phyloP scores from a whole-genome alignment of 805 yeast genomes.

The Ogataea trehaloabstinens region DNA sequence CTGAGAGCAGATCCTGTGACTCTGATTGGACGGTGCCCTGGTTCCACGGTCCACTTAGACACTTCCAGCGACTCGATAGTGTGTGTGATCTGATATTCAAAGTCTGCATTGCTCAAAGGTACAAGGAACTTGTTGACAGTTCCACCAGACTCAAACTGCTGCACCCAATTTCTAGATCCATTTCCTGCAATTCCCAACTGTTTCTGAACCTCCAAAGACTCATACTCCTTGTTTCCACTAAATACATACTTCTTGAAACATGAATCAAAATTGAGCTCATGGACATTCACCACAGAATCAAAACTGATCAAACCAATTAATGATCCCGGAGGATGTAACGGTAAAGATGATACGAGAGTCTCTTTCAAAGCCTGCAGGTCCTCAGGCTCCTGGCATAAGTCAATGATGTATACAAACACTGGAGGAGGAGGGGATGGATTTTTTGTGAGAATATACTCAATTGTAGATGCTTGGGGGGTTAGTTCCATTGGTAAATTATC shows the following conservation, averaged over 20 bases:
- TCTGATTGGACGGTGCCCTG: constrained; percentile 82
- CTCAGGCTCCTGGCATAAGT: constrained; percentile 86
- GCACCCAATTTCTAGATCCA: constrained; percentile 35
- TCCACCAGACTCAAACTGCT: constrained; percentile 41
- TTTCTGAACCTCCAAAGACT: constrained; percentile 34
- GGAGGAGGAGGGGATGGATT: constrained; percentile 69
- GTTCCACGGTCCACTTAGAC: constrained; percentile 75
- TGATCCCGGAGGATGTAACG: constrained; percentile 85
- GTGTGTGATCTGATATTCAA: constrained; percentile 80
- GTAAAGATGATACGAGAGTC: constrained; percentile 68
- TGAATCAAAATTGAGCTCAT: constrained; percentile 64
- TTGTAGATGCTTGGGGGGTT: constrained; percentile 63
- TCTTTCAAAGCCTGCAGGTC: constrained; percentile 82
- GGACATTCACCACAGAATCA: constrained; percentile 89
- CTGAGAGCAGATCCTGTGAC: constrained; percentile 91
- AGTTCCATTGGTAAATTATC: constrained; percentile 83
- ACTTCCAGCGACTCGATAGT: constrained; percentile 69
- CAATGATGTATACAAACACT: constrained; percentile 80
- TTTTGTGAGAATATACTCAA: constrained; percentile 80
- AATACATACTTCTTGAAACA: constrained; percentile 78
- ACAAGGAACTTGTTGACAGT: constrained; percentile 39
- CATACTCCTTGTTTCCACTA: constrained; percentile 85
- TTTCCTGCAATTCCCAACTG: constrained; percentile 36
- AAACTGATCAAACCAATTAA: constrained; percentile 83
- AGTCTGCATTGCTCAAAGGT: constrained; percentile 37